Evolutionary conservation across 441 rosid genomes (phyloP).

Genomic region (Viola pubescens): DNA sequence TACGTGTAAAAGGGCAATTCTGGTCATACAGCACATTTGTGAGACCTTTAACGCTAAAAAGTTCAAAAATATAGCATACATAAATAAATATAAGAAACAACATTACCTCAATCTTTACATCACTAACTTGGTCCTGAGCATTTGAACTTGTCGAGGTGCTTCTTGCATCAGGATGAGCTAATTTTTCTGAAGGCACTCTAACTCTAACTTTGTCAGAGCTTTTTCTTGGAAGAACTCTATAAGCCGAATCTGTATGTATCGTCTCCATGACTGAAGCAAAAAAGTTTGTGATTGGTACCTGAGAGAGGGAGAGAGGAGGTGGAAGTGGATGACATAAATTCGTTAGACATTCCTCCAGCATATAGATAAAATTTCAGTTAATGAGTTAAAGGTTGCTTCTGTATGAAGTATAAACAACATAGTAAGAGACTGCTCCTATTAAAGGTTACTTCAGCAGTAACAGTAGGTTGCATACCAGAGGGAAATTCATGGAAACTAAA

Average conservation of each 20-base stretch:
- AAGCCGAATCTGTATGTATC: conserved; percentile 68
- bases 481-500: no score
- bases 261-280: conserved; percentile 97
- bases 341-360: no score
- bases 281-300: conserved; percentile 96
- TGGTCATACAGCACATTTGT: conserved; percentile 34
- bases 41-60: not conserved
- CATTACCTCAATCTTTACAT: conserved; percentile 37
- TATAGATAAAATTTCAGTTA: no score
- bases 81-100: not conserved
- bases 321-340: not conserved
- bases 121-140: conserved; percentile 18
- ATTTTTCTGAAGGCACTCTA: conserved; percentile 23
- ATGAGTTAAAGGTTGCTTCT: no score
- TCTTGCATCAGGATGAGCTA: conserved; percentile 20
- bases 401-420: no score
- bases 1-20: conserved; percentile 35
- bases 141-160: conserved; percentile 17
- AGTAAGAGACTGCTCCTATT: no score
- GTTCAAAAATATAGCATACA: no score
- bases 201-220: conserved; percentile 23
- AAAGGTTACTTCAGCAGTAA: no score
- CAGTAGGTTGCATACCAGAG: no score
- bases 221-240: conserved; percentile 34
- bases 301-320: conserved; percentile 14